Conservation (phyloP, 495 filamentous ascomycete genomes). For the Hyaloscypha finlandica region DNA sequence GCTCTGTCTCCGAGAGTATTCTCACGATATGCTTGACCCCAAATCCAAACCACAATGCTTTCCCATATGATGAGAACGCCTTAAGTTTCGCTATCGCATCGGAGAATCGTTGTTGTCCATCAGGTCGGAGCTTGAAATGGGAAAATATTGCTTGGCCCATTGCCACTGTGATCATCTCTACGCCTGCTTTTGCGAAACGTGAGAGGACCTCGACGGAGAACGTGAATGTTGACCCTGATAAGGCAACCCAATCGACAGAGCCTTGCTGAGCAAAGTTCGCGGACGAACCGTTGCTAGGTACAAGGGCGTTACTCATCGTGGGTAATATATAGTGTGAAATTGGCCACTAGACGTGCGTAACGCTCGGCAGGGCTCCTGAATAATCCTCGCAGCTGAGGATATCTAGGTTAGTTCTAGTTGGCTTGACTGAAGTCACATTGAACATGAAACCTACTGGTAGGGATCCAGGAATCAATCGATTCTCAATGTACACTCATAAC, state of each 20-base stretch:
- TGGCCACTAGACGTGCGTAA: too few relatives aligned
- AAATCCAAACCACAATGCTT: slow-evolving; percentile 3
- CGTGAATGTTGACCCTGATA: background rate
- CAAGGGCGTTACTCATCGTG: too few relatives aligned
- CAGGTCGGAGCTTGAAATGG: background rate
- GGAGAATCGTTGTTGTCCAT: background rate
- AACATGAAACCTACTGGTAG: too few relatives aligned
- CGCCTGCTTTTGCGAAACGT: background rate
- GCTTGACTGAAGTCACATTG: too few relatives aligned
- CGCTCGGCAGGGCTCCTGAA: too few relatives aligned
- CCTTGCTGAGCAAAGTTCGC: slow-evolving; percentile 4
- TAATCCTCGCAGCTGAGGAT: too few relatives aligned
- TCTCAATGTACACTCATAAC: too few relatives aligned
- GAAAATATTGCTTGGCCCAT: slow-evolving; percentile 2
- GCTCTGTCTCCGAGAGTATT: background rate
- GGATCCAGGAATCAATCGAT: too few relatives aligned
- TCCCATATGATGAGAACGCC: background rate
- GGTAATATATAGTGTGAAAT: too few relatives aligned
- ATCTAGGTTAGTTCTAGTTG: too few relatives aligned
- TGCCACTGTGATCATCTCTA: background rate
- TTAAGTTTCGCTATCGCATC: background rate
- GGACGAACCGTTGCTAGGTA: background rate
- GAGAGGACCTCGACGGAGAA: background rate
- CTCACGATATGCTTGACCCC: slow-evolving; percentile 1
- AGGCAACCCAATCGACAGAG: background rate